Conservation (phyloP, 1,284 basidiomycete genomes). For the Trichosporon inkin region DNA sequence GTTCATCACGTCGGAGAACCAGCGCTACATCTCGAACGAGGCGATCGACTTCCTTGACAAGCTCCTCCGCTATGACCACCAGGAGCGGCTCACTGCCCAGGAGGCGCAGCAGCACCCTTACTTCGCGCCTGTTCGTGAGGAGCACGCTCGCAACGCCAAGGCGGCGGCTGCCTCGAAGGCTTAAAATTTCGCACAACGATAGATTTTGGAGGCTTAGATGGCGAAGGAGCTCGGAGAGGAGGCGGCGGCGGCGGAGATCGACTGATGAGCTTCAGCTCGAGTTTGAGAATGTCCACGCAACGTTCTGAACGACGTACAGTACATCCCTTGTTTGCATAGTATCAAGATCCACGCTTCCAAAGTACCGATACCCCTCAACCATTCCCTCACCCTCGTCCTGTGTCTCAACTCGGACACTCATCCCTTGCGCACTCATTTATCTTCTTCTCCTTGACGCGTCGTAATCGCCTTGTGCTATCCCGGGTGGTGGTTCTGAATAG, state of each 20-base stretch:
- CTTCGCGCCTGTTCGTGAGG: constrained; percentile 56
- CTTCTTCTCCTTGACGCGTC: too few species aligned
- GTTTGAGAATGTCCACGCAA: not conserved
- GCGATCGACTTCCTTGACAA: constrained; percentile 97
- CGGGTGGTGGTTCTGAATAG: too few species aligned
- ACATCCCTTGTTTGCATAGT: not conserved
- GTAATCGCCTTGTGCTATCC: too few species aligned
- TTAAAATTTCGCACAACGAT: not conserved
- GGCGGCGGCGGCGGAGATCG: not conserved
- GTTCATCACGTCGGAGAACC: constrained; percentile 90
- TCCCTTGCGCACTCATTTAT: too few species aligned
- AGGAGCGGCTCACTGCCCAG: constrained; percentile 88
- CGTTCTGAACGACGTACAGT: not conserved
- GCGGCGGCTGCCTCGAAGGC: constrained; percentile 2
- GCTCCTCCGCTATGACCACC: constrained; percentile 89
- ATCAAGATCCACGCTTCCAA: too few species aligned
- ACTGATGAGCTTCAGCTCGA: not conserved
- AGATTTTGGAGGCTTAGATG: not conserved
- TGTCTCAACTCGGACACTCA: too few species aligned
- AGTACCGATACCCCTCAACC: too few species aligned
- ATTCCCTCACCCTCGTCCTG: too few species aligned
- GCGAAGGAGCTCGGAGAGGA: not conserved
- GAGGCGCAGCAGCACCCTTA: constrained; percentile 86
- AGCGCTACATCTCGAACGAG: constrained; percentile 94
- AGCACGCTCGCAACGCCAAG: constrained; percentile 18